Conservation (phyloP, 1,139 yeast species). For the Saccharomyces hybrid region DNA sequence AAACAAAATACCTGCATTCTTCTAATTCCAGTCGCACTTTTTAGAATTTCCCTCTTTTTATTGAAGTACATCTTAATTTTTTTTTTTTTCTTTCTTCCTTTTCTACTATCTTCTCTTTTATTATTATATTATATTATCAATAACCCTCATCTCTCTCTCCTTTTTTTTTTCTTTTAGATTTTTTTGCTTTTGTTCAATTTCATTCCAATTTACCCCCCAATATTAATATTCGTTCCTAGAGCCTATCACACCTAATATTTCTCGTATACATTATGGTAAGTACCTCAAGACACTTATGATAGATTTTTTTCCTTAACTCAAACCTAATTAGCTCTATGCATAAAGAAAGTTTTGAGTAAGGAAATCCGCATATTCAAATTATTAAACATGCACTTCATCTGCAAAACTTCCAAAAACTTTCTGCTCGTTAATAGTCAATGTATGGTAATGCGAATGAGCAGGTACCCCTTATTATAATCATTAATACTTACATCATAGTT, state of each 20-base stretch:
- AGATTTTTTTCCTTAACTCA: not conserved
- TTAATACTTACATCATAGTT: not conserved
- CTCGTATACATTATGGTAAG: not conserved
- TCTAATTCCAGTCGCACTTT: conserved; percentile 1
- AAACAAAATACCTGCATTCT: conserved; percentile 1
- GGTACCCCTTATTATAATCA: not conserved
- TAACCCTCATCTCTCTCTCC: conserved; percentile 10
- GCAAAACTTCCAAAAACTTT: not conserved
- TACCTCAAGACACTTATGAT: not conserved
- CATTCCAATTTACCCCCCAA: not conserved
- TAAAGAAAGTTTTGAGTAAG: not conserved
- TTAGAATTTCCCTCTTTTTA: conserved; percentile 6
- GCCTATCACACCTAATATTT: not conserved
- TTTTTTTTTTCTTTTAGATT: conserved; percentile 7
- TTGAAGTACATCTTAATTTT: conserved; percentile 10
- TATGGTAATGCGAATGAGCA: not conserved
- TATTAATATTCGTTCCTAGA: not conserved
- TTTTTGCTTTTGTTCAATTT: conserved; percentile 4
- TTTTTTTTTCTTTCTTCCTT: conserved; percentile 9
- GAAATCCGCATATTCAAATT: not conserved
- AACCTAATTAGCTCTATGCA: not conserved
- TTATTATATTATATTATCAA: conserved; percentile 11
- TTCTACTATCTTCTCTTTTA: conserved; percentile 10
- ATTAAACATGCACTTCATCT: not conserved
- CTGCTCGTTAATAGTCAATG: not conserved